Evolutionary conservation across 495 filamentous ascomycete genomes (phyloP).

Genomic region (Cercophora samala): DNA sequence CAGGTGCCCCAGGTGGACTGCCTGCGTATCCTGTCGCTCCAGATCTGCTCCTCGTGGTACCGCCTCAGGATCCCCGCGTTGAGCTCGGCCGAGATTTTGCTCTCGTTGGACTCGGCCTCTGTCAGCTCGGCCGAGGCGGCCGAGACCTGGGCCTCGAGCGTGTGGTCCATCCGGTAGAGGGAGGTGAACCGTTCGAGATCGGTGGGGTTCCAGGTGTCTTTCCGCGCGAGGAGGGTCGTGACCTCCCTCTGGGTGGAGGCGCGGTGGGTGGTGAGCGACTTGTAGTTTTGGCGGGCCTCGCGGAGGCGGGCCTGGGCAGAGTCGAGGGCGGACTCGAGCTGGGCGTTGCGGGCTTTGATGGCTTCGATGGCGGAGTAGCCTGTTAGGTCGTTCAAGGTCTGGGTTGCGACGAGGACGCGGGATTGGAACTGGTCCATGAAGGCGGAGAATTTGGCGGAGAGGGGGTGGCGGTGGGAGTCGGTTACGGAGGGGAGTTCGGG

Average conservation of each 20-base stretch:
- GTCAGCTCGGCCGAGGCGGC: constrained; percentile 66
- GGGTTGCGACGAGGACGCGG: constrained; percentile 76
- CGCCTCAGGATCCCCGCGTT: constrained; percentile 77
- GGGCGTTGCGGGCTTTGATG: constrained; percentile 70
- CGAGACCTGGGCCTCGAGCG: constrained; percentile 85
- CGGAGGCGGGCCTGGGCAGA: constrained; percentile 62
- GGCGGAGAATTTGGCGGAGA: constrained; percentile 68
- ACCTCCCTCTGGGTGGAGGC: constrained; percentile 92
- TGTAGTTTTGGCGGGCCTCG: constrained; percentile 69
- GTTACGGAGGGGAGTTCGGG: constrained; percentile 66
- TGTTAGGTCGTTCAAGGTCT: constrained; percentile 87
- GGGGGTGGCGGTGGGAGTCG: constrained; percentile 66
- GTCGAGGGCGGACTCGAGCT: constrained; percentile 64
- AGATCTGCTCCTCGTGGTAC: constrained; percentile 99
- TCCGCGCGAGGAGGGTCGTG: constrained; percentile 86
- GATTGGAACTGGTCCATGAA: constrained; percentile 89
- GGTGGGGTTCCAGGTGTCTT: constrained; percentile 80
- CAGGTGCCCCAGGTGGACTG: constrained; percentile 98
- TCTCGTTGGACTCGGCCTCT: constrained; percentile 70
- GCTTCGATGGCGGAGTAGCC: constrained; percentile 92
- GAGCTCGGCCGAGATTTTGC: constrained; percentile 68
- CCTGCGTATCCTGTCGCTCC: constrained; percentile 93
- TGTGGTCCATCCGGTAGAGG: constrained; percentile 87
- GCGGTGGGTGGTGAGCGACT: constrained; percentile 70
- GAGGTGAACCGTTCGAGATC: constrained; percentile 95